phyloP scores from a whole-genome alignment of 2,329 filamentous ascomycete species.

The Ceratocystis cacaofunesta region DNA sequence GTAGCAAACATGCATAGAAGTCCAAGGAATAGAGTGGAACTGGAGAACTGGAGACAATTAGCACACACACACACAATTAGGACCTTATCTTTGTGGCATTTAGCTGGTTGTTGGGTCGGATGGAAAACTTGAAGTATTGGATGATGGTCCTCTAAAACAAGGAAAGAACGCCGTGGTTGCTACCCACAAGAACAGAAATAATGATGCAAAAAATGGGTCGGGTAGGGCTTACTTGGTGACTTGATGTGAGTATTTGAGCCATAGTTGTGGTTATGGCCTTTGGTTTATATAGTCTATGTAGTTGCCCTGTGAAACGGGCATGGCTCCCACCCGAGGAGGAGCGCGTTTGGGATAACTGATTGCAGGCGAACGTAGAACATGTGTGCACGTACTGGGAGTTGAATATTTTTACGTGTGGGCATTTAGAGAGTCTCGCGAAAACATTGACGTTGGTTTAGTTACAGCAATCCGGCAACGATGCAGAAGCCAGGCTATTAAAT shows the following conservation, averaged over 20 bases:
- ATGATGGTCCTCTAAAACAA: neutral
- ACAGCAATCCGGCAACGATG: too few species aligned
- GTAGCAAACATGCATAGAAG: constrained; percentile 4
- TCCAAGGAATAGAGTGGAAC: neutral
- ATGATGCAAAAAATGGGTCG: neutral
- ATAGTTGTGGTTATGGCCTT: too few species aligned
- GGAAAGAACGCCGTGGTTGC: neutral
- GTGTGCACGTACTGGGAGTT: neutral
- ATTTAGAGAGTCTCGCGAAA: neutral
- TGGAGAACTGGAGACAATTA: neutral
- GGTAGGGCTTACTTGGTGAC: neutral
- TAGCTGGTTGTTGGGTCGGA: neutral
- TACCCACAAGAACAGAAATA: neutral
- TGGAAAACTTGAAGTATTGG: neutral
- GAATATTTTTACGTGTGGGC: neutral
- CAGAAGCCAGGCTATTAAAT: too few species aligned
- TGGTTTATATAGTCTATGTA: too few species aligned
- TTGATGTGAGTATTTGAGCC: too few species aligned
- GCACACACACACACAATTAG: neutral
- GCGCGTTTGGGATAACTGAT: neutral
- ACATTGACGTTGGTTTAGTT: too few species aligned
- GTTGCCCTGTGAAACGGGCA: too few species aligned
- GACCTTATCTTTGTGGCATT: neutral
- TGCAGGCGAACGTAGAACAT: neutral
- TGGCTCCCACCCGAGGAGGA: neutral